These are phyloP conservation scores for Oryza punctata DNA, from an alignment of 176 grass and related monocot genomes.

Conservation along the genomic window DNA sequence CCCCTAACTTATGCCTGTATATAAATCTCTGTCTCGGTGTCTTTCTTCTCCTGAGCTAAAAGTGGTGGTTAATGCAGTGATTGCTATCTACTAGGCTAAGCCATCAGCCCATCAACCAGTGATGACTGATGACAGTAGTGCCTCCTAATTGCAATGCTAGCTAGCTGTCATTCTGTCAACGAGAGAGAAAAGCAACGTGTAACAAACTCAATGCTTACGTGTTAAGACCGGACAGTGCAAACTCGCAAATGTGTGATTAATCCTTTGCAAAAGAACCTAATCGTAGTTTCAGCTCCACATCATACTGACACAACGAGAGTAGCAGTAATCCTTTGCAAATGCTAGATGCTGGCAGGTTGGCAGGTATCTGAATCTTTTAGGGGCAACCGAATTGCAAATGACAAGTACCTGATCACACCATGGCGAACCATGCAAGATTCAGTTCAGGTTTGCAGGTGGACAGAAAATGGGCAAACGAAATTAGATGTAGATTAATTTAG, in stretches of 20 bases:
- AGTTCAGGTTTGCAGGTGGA: not conserved
- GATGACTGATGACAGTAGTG: not conserved
- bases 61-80: not conserved
- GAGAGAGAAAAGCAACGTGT: constrained; percentile 3
- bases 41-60: not conserved
- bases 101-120: not conserved
- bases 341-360: not conserved
- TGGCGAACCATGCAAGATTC: not conserved
- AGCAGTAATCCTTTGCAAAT: not conserved
- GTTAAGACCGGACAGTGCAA: not conserved
- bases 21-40: not conserved
- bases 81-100: not conserved
- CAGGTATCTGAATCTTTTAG: not conserved
- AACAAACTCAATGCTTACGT: not conserved
- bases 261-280: not conserved
- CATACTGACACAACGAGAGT: not conserved
- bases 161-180: not conserved
- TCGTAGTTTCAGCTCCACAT: not conserved
- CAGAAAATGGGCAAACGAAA: not conserved
- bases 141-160: not conserved
- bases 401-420: not conserved
- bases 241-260: not conserved
- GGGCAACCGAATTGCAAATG: not conserved
- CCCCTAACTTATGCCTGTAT: not conserved
- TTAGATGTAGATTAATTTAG: not conserved